Evolutionary conservation across 768 basidiomycete species (phyloP).

Genomic region (Panaeolus papilionaceus): DNA sequence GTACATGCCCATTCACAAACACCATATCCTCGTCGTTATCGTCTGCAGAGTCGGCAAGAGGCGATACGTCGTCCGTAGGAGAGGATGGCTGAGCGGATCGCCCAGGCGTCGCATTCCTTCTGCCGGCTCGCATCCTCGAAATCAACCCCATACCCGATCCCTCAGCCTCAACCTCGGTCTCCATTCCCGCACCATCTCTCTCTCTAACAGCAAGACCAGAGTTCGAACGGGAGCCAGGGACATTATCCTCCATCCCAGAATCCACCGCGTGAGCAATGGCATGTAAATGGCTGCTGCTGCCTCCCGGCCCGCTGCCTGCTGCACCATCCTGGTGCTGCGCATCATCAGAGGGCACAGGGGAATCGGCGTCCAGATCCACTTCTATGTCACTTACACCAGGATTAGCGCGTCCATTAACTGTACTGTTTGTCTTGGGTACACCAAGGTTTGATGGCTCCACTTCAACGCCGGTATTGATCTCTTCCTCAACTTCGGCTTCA

Average conservation of each 20-base stretch:
- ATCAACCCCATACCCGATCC: constrained; percentile 30
- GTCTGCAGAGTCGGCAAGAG: constrained; percentile 5
- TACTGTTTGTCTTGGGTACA: constrained; percentile 9
- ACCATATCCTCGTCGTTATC: constrained; percentile 17
- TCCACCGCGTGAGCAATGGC: constrained; percentile 9
- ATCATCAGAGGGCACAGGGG: constrained; percentile 26
- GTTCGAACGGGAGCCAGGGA: constrained; percentile 26
- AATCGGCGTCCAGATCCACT: constrained; percentile 27
- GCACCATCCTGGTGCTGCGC: constrained; percentile 14
- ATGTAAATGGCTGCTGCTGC: constrained; percentile 12
- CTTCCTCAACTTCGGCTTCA: constrained; percentile 33
- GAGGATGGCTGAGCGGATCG: constrained; percentile 4
- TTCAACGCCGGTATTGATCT: constrained; percentile 24
- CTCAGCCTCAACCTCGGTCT: constrained; percentile 47
- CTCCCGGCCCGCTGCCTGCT: constrained; percentile 15
- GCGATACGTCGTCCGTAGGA: constrained; percentile 4
- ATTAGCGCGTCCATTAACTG: background rate
- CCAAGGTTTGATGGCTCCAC: constrained; percentile 19
- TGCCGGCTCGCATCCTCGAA: constrained; percentile 24
- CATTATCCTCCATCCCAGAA: constrained; percentile 23
- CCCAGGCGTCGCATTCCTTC: constrained; percentile 24
- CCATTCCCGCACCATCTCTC: constrained; percentile 35
- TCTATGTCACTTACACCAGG: constrained; percentile 22
- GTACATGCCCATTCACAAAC: constrained; percentile 1
- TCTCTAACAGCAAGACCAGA: constrained; percentile 29